Base-by-base conservation (phyloP, 2,329 filamentous ascomycete species). In the Fusarium abutilonis region DNA sequence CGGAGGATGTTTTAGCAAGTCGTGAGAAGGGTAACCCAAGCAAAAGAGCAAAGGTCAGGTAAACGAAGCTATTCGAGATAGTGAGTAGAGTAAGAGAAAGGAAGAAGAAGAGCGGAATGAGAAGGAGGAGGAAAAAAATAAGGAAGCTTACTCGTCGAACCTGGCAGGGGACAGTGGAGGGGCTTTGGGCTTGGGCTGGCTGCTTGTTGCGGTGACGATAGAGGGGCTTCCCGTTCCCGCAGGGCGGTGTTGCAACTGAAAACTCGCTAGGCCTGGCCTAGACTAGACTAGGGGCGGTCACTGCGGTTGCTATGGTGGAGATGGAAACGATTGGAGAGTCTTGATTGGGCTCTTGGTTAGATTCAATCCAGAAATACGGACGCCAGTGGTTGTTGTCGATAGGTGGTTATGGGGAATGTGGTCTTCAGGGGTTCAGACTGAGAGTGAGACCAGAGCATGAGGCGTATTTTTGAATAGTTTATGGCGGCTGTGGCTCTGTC, bases 131-230 rank as follows among this genome's bases (percentile, higher is more conserved):
- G 28, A 52, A 36, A 56, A 54, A 62, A 60, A 52, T 48, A 56
- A 52, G 50, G 48, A 54, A 69, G 49, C 54, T 65, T 63, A 66
- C 61, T 65, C 58, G 62, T 66, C 48, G 60, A 63, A 44, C 31
- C 47, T 52, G 49, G 41, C 56, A 52, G 64, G 56, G 55, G 45
- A 52, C 41, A 39, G 35, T 66, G 63, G 65, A 68, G 66, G 64
- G 65, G 66, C 57, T 64, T 58, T 32, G 50, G 42, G 51, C 40
- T 45, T 45, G 51, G 51, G 51, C 44, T 44, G 28, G 51, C 32
- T 28, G 45, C 49, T 61, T 61, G 67, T 71, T 68, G 68, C 70
- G 72, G 72, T 74, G 70, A 74, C 69, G 68, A 72, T 74, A 68
- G 72, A 74, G 72, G 72, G 72, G 72, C 70, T 60, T 42, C 55